Evolutionary conservation across 2,329 filamentous ascomycete genomes (phyloP), one percentile per base, ranked within the genome.

Genomic region (Aspergillus pseudonomiae): DNA sequence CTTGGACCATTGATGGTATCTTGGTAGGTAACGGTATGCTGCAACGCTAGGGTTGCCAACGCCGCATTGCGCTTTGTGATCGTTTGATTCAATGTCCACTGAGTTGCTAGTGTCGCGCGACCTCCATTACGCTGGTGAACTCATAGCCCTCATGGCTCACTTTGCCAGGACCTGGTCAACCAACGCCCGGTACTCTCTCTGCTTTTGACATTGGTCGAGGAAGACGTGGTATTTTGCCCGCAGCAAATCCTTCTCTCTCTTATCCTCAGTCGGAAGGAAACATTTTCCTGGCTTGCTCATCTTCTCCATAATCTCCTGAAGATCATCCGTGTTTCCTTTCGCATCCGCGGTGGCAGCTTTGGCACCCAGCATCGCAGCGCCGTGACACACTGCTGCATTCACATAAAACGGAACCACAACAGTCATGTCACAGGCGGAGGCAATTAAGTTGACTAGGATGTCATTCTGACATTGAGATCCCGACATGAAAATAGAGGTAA

Each of bases 271-370:
- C 0, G 94, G 93, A 77, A 89, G 84, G 2, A 97, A 90, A 56
- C 93, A 87, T 71, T 90, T 92, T 34, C 94, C 95, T 10, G 93
- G 91, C 84, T 97, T 97, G 81, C 92, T 96, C 90, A 97, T 95
- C 61, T 93, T 88, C 78, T 96, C 92, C 95, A 99, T 99, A 76
- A 99, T 97, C 70, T 89, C 87, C 95, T 95, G 99, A 65, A 99
- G 82, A 45, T 91, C 87, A 81, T 97, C 93, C 0, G 91, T 94
- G 72, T 90, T 89, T 50, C 92, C 92, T 11, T 91, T 85, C 43
- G 85, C 84, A 73, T 91, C 89, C 36, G 91, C 90, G 71, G 91
- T 95, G 6, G 94, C 95, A 21, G 95, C 95, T 80, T 98, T 98
- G 63, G 93, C 95, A 45, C 95, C 95, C 28, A 99, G 85, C 94